Conservation (phyloP, 306 rosid species). For the Mimosa pudica region DNA sequence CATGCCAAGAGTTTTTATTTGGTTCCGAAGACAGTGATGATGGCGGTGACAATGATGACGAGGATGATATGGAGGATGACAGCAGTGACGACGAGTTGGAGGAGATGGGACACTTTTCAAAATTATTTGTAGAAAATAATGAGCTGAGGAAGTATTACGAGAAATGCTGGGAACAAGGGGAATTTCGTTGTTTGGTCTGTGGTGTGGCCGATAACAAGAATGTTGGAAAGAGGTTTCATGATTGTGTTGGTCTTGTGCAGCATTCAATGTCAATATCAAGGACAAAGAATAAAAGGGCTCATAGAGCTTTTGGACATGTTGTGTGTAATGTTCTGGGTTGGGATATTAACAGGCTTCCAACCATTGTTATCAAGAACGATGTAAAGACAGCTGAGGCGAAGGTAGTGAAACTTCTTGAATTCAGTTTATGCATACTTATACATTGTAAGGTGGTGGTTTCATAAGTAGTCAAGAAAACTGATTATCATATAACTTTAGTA, state of each 20-base stretch:
- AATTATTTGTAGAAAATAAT: slow-evolving; percentile 51
- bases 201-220: slow-evolving; percentile 55
- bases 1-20: slow-evolving; percentile 40
- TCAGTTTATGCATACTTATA: not conserved
- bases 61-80: not conserved
- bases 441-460: not conserved
- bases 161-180: slow-evolving; percentile 54
- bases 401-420: slow-evolving; percentile 34
- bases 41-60: not conserved
- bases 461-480: not conserved
- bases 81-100: not conserved
- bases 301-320: slow-evolving; percentile 60
- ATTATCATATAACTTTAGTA: not conserved
- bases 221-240: slow-evolving; percentile 51
- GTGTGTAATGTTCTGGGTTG: slow-evolving; percentile 75
- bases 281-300: slow-evolving; percentile 49
- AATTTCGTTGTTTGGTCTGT: slow-evolving; percentile 71
- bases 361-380: slow-evolving; percentile 49
- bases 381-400: slow-evolving; percentile 20
- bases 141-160: slow-evolving; percentile 56
- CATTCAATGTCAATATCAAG: slow-evolving; percentile 50
- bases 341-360: slow-evolving; percentile 66
- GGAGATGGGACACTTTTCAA: slow-evolving; percentile 42
- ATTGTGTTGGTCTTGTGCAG: slow-evolving; percentile 60
- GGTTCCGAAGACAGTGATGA: slow-evolving; percentile 6